Evolutionary conservation across 2,329 filamentous ascomycete genomes (phyloP), one percentile per base, ranked within the genome.

Genomic region (Trichoderma pleuroti): DNA sequence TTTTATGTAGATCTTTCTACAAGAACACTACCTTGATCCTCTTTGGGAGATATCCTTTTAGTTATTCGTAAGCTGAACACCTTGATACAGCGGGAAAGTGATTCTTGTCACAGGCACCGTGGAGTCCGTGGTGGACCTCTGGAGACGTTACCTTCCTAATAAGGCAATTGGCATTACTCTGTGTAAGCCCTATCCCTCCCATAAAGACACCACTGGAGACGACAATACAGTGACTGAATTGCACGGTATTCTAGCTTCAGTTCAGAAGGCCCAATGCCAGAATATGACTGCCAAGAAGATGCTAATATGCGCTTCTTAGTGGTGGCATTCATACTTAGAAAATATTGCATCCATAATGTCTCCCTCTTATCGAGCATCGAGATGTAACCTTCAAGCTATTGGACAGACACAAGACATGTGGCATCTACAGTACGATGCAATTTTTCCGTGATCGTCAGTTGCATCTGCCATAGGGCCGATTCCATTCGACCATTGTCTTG

Each of bases 391-490:
- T 49, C 3, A 6, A 12, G 5, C n/a, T 5, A 5, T 49, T 21
- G n/a, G 42, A 42, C n/a, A 49, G 42, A 21, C 10, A 2, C n/a
- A 49, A 49, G n/a, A 12, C 0, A 49, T 21, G 42, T 21, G 2
- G 5, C 42, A 49, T 49, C 10, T 49, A 49, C 42, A 21, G 21
- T 12, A 21, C 42, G 10, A 49, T 21, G 42, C n/a, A 49, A 12
- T 21, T 49, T 49, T 49, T 21, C 42, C 42, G 42, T 49, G 42
- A 49, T 49, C 42, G 42, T 21, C 42, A 49, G 42, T 49, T n/a
- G 42, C n/a, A 49, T 49, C n/a, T 49, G n/a, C n/a, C 42, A 49
- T 21, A 49, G 42, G 42, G 42, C 42, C 42, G 42, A 49, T 49
- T 49, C 10, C 18, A 1, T 12, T 3, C 10, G 4, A 49, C 42